Percentiles rank a stretch among this genome's conserved stretches.
Conservation (phyloP, 2,329 filamentous ascomycete genomes). For the Botrytis deweyae region DNA sequence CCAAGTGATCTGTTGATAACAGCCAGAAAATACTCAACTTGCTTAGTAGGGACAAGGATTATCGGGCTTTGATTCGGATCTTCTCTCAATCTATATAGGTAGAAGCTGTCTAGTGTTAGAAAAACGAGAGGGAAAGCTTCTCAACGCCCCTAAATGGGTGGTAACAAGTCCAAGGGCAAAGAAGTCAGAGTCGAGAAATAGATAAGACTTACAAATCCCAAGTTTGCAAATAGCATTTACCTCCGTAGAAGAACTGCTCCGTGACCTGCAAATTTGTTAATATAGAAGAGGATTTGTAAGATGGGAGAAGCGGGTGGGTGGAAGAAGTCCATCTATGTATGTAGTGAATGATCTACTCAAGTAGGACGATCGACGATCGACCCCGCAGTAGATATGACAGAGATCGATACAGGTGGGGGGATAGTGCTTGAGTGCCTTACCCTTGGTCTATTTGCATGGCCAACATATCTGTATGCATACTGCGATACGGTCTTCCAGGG, state of each 20-base stretch:
- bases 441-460: slow-evolving; percentile 46
- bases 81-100: slow-evolving; percentile 55
- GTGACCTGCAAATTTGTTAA: slow-evolving; percentile 21
- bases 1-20: slow-evolving; percentile 61
- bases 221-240: slow-evolving; percentile 55
- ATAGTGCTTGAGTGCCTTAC: slow-evolving; percentile 1
- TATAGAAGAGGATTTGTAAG: not conserved
- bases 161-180: not conserved
- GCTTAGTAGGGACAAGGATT: slow-evolving; percentile 64
- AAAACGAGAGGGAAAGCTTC: not conserved
- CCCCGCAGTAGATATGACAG: not conserved
- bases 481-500: slow-evolving; percentile 54
- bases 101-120: slow-evolving; percentile 54
- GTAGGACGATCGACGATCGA: not conserved
- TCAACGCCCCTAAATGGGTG: not conserved
- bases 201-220: slow-evolving; percentile 72
- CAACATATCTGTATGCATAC: slow-evolving; percentile 61
- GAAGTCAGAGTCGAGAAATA: not conserved
- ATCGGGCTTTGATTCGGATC: slow-evolving; percentile 52
- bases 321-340: not conserved
- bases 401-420: not conserved
- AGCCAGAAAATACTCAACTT: slow-evolving; percentile 64
- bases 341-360: slow-evolving; percentile 15
- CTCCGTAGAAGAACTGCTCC: slow-evolving; percentile 49
- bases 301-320: not conserved